These are phyloP conservation scores for Mucor saturninus DNA, from an alignment of 371 early-diverging fungal species.

Conservation along the genomic window DNA sequence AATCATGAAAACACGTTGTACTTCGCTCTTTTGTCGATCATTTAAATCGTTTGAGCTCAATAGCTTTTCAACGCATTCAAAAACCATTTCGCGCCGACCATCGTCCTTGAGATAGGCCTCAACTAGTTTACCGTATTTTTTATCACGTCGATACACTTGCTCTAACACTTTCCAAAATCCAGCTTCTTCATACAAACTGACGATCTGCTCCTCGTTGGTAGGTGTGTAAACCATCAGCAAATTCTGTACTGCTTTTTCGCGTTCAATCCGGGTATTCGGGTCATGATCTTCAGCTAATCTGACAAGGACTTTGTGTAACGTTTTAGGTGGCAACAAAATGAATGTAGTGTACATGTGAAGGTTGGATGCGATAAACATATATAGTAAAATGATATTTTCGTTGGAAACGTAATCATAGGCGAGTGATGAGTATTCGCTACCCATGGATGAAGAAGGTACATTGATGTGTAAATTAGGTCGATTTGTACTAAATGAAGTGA, in stretches of 20 bases:
- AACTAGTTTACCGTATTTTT: conserved; percentile 69
- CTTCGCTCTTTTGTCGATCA: conserved; percentile 58
- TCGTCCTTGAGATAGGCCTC: conserved; percentile 74
- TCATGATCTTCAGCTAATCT: conserved; percentile 61
- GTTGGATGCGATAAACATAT: conserved; percentile 73
- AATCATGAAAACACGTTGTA: conserved; percentile 65
- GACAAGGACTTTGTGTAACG: conserved; percentile 64
- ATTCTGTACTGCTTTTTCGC: conserved; percentile 71
- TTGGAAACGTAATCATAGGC: conserved; percentile 28
- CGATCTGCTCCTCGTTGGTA: conserved; percentile 59
- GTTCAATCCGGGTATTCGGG: conserved; percentile 59
- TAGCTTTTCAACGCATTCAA: conserved; percentile 62
- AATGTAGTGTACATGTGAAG: conserved; percentile 69
- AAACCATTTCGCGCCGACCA: conserved; percentile 57
- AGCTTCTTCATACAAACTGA: conserved; percentile 65
- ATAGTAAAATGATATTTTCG: conserved; percentile 60
- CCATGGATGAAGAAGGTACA: conserved; percentile 13
- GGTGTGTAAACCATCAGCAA: conserved; percentile 69
- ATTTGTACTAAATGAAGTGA: conserved; percentile 38
- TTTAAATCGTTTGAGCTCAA: conserved; percentile 55
- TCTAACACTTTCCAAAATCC: conserved; percentile 79
- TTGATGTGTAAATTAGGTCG: conserved; percentile 22
- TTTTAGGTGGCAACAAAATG: conserved; percentile 62
- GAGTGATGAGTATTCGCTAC: conserved; percentile 9
- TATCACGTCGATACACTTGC: conserved; percentile 63